Percentiles rank a stretch among this genome's conserved stretches.
These are phyloP conservation scores for Colletotrichum sansevieriae DNA, from an alignment of 2,329 filamentous ascomycete genomes.

Conservation along the genomic window DNA sequence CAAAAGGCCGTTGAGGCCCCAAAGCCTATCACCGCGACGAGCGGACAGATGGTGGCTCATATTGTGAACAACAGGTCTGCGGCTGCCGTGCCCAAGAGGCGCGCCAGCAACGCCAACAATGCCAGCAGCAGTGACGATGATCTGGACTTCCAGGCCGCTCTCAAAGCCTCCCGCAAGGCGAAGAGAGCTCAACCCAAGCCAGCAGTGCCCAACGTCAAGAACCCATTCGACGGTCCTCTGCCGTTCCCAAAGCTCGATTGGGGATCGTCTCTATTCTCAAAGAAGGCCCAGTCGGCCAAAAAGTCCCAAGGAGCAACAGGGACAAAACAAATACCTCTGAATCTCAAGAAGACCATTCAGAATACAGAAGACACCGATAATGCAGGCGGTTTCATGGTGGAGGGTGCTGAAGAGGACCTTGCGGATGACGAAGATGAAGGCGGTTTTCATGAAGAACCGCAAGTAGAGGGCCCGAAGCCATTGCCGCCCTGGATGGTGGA, in stretches of 20 bases:
- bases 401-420: constrained; percentile 44
- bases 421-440: constrained; percentile 66
- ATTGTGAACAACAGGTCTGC: constrained; percentile 81
- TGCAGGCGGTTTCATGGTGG: constrained; percentile 54
- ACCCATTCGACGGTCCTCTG: constrained; percentile 81
- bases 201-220: constrained; percentile 66
- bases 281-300: constrained; percentile 48
- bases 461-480: constrained; percentile 64
- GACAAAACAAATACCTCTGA: constrained; percentile 34
- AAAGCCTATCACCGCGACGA: constrained; percentile 64
- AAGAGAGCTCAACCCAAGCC: constrained; percentile 60
- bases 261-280: constrained; percentile 71
- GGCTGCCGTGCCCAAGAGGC: constrained; percentile 65
- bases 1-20: constrained; percentile 65
- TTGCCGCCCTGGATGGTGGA: constrained; percentile 82
- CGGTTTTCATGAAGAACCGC: constrained; percentile 71
- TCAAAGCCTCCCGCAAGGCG: constrained; percentile 77
- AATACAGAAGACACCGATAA: constrained; percentile 43
- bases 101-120: constrained; percentile 62
- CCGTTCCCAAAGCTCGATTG: constrained; percentile 90
- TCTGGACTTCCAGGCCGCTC: constrained; percentile 81
- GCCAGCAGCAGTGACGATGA: constrained; percentile 78
- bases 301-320: constrained; percentile 7
- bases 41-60: constrained; percentile 75
- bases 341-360: constrained; percentile 7